Evolutionary conservation across 352 stramenopile species (phyloP), one percentile per base, ranked within the genome.

Genomic region (Phytophthora cryptogea): DNA sequence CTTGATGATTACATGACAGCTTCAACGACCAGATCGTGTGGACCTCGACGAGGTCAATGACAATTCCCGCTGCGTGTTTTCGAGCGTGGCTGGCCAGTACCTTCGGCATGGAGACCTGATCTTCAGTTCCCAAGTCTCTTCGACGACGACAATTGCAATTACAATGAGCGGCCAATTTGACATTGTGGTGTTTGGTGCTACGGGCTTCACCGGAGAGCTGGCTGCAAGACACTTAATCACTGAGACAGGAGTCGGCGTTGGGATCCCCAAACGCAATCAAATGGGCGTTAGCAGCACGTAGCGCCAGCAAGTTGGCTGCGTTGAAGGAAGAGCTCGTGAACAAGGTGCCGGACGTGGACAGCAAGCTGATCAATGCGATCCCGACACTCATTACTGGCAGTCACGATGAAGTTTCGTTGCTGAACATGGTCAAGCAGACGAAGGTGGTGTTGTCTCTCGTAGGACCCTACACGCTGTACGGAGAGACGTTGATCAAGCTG

Each of bases 271-370:
- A 48, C 14, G 36, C 36, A 16, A 37, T 95, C 40, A 80, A 81
- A 48, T 97, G 86, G 89, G 91, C 86, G 4, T 79, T 97, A 40
- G 89, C 89, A 1, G 91, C 80, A 4, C 72, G 89, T 50, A 93
- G 68, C 10, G 55, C 72, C 28, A 31, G 13, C 3, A 95, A 94
- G 59, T 65, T 97, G 5, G 43, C 37, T 0, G 36, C 64, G 43
- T 59, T 81, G 40, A 81, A 88, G 60, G n/a, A 75, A 27, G 35
- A 60, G 43, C 59, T 82, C 13, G 66, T 70, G 48, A 17, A 41
- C 14, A 70, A 78, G 31, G 37, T 77, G 13, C 69, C 78, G 1
- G 35, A 59, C 5, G 66, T 77, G 9, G 44, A 53, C 5, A 59
- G 46, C 59, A 26, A 53, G 26, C 8, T 65, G 9, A 46, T 59